Conservation (phyloP, 345 rosid species). For the Rhodamnia rubescens region DNA sequence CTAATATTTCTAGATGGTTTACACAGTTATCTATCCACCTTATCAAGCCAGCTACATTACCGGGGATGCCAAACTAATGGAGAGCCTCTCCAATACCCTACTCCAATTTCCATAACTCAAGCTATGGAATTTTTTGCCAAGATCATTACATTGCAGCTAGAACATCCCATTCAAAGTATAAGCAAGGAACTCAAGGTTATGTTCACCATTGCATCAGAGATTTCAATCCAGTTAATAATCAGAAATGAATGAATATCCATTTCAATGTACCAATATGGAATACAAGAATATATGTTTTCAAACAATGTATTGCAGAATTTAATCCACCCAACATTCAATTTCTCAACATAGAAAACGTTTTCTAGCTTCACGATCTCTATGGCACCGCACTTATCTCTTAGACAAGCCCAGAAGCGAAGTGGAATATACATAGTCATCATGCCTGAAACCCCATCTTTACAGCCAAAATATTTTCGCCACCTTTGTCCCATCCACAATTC, state of each 20-base stretch:
- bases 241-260: background rate
- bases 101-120: background rate
- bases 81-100: background rate
- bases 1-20: background rate
- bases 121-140: background rate
- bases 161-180: background rate
- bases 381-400: background rate
- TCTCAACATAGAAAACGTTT: background rate
- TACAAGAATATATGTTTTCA: background rate
- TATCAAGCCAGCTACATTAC: background rate
- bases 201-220: background rate
- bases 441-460: background rate
- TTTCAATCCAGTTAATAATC: background rate
- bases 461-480: background rate
- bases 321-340: background rate
- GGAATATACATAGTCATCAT: background rate
- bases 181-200: background rate
- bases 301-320: background rate
- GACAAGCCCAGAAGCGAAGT: background rate
- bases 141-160: background rate
- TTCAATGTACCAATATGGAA: background rate
- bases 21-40: background rate
- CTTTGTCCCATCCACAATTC: background rate
- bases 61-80: background rate
- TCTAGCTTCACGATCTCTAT: background rate